Evolutionary conservation across 768 basidiomycete species (phyloP), one percentile per base, ranked within the genome.

Genomic region (Tephrocybe sp.): DNA sequence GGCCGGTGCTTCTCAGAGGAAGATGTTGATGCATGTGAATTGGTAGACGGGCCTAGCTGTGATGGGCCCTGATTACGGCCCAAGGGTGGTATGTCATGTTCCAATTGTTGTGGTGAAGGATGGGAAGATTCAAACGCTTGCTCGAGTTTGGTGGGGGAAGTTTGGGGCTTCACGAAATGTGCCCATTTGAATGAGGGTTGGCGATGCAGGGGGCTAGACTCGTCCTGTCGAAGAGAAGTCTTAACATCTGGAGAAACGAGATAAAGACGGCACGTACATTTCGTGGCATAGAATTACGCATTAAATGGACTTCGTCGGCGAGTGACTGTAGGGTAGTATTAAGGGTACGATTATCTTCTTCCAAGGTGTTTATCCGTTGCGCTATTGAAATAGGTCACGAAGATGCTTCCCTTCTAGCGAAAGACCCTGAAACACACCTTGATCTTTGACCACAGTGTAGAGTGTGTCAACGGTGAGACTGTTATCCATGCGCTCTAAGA

Each of bases 151-250:
- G 91, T 94, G 22, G 92, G 92, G 16, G 92, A 93, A 56, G 82
- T 83, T 51, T 82, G 68, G 1, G 87, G 82, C 63, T 89, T 87
- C 26, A 84, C 80, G 54, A 84, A 92, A 49, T 84, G 78, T 0
- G 89, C 89, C 92, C 92, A 94, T 62, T 92, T 92, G 70, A 92
- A 91, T 12, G 92, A 92, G 26, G 84, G 82, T 60, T 90, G 89
- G 48, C 89, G 78, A 45, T 73, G 76, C 17, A 93, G 67, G 3
- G 82, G 67, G 45, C 72, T 76, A 13, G 64, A 61, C 19, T 61
- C 55, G 30, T 78, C 71, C 46, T 76, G 58, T 17, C 45, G 40
- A 13, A 47, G 45, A 48, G 54, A 48, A 47, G 48, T 60, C 33
- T 46, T 39, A 47, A 35, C 14, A 38, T 39, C 35, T 54, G 32